Evolutionary conservation across 139 green algal species (phyloP), one percentile per base, ranked within the genome.

Genomic region (Chlamydomonas asymmetrica): DNA sequence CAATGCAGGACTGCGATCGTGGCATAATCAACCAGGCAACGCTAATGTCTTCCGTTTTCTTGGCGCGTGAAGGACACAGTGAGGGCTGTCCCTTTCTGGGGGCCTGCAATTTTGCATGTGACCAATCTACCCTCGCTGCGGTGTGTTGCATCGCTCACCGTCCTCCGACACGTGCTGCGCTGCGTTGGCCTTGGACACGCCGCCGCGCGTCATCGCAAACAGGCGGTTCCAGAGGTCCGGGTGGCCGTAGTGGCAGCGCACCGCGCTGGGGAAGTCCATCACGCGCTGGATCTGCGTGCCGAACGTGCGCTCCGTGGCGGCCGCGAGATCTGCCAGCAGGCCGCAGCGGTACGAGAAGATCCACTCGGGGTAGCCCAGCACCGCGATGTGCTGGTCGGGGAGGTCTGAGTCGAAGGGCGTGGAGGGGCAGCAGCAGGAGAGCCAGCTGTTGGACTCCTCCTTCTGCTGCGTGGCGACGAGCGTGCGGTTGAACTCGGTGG

Each of bases 161-260:
- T n/a, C 84, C 74, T 90, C 87, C n/a, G 68, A 84, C 59, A 91
- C 87, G 74, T 89, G 83, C 63, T 92, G 75, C 35, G 63, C 74
- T 32, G 66, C 66, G 34, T 82, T 82, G 32, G 76, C 62, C 62
- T 82, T 92, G 73, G 68, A 84, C 27, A 92, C 83, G 27, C 92
- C 92, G 38, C 92, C 92, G 3, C 91, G 75, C 0, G 89, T 96
- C 82, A 96, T 92, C 6, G 90, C 73, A 50, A 89, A 96, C 32
- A 93, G 74, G 34, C 89, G 89, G 85, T 97, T 91, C 88, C 94
- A 97, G 10, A 96, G 71, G 76, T 97, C 92, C 25, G 92, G 92
- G 77, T 97, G 92, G 57, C 92, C 92, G 79, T 97, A 97, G 73
- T 97, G 92, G 71, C 93, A 92, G 57, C 92, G 82, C 43, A 92